phyloP scores from a whole-genome alignment of 2,329 filamentous ascomycete genomes.

The Ascocoryne sarcoides region DNA sequence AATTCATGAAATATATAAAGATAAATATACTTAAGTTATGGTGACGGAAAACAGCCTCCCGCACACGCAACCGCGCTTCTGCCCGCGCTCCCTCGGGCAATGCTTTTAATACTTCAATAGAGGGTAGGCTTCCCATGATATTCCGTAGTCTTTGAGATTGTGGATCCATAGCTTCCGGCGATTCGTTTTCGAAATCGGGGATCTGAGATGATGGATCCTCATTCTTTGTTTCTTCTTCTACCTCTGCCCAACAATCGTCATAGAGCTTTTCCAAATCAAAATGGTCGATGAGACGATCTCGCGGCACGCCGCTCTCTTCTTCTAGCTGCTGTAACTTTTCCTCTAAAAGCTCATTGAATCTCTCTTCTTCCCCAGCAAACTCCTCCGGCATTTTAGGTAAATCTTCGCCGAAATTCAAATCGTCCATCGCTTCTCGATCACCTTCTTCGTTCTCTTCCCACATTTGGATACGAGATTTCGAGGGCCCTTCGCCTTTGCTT shows the following conservation, averaged over 20 bases:
- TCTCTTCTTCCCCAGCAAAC: neutral
- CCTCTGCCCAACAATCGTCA: neutral
- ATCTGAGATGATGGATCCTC: no score
- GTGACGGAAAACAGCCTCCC: neutral
- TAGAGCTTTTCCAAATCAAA: neutral
- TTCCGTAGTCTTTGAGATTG: no score
- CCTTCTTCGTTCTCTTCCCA: neutral
- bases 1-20: no score
- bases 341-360: no score
- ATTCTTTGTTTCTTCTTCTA: neutral
- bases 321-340: neutral
- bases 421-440: neutral
- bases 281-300: neutral
- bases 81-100: no score
- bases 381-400: no score
- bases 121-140: no score
- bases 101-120: no score
- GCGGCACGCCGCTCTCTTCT: neutral
- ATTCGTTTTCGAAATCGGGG: no score
- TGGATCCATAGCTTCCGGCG: no score
- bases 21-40: neutral
- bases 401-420: neutral
- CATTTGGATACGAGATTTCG: no score
- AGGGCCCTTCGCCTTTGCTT: no score
- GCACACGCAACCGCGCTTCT: neutral